Conservation (phyloP, 129 eudicot species). For the Escallonia herrerae region DNA sequence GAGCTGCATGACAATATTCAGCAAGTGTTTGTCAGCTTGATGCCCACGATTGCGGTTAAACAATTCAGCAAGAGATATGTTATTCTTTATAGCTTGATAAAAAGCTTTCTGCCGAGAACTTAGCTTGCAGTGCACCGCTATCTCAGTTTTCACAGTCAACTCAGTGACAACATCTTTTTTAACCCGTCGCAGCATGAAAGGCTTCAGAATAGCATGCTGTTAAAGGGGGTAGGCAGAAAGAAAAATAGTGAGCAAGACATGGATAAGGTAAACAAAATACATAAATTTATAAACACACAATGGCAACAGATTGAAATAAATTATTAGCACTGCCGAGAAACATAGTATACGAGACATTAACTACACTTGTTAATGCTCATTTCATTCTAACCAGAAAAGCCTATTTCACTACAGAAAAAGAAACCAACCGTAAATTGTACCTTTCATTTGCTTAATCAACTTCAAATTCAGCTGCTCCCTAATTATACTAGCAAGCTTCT, state of each 20-base stretch:
- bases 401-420: too few relatives aligned
- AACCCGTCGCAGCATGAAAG: conserved; percentile 94
- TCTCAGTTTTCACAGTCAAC: conserved; percentile 75
- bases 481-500: too few relatives aligned
- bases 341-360: too few relatives aligned
- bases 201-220: conserved; percentile 99
- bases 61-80: conserved; percentile 92
- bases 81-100: conserved; percentile 97
- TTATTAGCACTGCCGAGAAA: too few relatives aligned
- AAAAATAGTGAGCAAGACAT: not conserved
- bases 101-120: conserved; percentile 97
- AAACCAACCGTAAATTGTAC: too few relatives aligned
- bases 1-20: conserved; percentile 98
- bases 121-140: conserved; percentile 86
- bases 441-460: too few relatives aligned
- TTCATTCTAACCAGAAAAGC: too few relatives aligned
- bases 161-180: conserved; percentile 91
- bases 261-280: too few relatives aligned
- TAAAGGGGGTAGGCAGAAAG: conserved; percentile 2
- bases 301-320: too few relatives aligned
- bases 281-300: too few relatives aligned
- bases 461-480: too few relatives aligned
- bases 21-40: conserved; percentile 85
- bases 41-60: conserved; percentile 84
- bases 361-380: too few relatives aligned